Percentiles rank a stretch among this genome's conserved stretches.
These are phyloP conservation scores for Penicillium egyptiacum DNA, from an alignment of 495 filamentous ascomycete species.

Conservation along the genomic window DNA sequence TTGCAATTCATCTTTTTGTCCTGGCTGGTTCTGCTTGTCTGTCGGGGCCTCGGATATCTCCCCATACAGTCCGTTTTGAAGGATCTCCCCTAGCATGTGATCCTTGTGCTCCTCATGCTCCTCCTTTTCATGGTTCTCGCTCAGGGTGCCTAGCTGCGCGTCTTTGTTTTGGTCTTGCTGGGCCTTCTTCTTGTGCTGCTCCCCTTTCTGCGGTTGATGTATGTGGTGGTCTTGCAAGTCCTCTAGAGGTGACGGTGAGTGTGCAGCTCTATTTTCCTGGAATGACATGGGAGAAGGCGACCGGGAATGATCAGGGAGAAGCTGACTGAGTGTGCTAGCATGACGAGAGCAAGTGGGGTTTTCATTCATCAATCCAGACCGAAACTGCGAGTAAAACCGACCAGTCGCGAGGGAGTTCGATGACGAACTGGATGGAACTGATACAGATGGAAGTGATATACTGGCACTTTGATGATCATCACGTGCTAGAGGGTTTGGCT, in stretches of 20 bases:
- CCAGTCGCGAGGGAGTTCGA: constrained; percentile 9
- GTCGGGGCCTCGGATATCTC: neutral
- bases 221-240: neutral
- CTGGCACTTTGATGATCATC: constrained; percentile 17
- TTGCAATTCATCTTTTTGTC: neutral
- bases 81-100: neutral
- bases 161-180: neutral
- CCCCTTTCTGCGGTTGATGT: neutral
- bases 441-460: constrained; percentile 17
- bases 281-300: constrained; percentile 13
- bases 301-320: constrained; percentile 11
- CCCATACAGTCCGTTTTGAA: neutral
- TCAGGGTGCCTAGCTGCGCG: neutral
- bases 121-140: constrained; percentile 6
- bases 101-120: constrained; percentile 6
- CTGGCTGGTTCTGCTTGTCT: neutral
- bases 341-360: constrained; percentile 7
- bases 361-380: constrained; percentile 11
- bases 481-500: neutral
- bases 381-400: constrained; percentile 26
- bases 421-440: constrained; percentile 12
- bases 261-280: neutral
- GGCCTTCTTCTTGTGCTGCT: neutral
- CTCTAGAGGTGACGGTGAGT: constrained; percentile 2
- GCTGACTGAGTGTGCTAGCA: constrained; percentile 17